Conservation (phyloP, 192 early-diverging fungal species). For the Backusella westeae region DNA sequence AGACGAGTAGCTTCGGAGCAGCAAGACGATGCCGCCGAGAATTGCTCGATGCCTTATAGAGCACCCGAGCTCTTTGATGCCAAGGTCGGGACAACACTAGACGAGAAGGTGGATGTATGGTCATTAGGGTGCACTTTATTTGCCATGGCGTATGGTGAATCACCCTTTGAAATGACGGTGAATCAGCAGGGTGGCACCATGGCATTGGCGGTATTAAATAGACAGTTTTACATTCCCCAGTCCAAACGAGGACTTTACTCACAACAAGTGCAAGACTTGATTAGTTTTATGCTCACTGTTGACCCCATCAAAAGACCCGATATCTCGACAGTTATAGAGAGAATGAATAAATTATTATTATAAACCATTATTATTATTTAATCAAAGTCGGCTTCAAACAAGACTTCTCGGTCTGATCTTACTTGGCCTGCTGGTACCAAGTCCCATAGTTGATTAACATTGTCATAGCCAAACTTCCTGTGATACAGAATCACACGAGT, state of each 20-base stretch:
- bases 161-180: slow-evolving; percentile 68
- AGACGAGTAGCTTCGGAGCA: slow-evolving; percentile 55
- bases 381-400: slow-evolving; percentile 38
- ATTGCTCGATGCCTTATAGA: slow-evolving; percentile 69
- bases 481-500: slow-evolving; percentile 23
- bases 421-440: slow-evolving; percentile 31
- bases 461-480: slow-evolving; percentile 24
- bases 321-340: slow-evolving; percentile 30
- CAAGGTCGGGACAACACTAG: slow-evolving; percentile 50
- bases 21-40: slow-evolving; percentile 65
- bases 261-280: slow-evolving; percentile 44
- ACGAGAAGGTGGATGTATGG: slow-evolving; percentile 78
- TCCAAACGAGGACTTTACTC: slow-evolving; percentile 46
- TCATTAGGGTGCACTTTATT: slow-evolving; percentile 70
- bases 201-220: slow-evolving; percentile 65
- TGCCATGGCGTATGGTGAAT: slow-evolving; percentile 61
- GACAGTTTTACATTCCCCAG: slow-evolving; percentile 50
- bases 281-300: slow-evolving; percentile 58
- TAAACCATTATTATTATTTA: not conserved
- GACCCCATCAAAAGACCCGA: slow-evolving; percentile 58
- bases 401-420: slow-evolving; percentile 22
- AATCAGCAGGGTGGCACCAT: slow-evolving; percentile 66
- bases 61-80: slow-evolving; percentile 80
- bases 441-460: slow-evolving; percentile 35
- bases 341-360: slow-evolving; percentile 2